A percentile compares a stretch with the other conserved stretches of the same genome.
phyloP scores from a whole-genome alignment of 768 basidiomycete species.

The Cyclocybe cylindracea region DNA sequence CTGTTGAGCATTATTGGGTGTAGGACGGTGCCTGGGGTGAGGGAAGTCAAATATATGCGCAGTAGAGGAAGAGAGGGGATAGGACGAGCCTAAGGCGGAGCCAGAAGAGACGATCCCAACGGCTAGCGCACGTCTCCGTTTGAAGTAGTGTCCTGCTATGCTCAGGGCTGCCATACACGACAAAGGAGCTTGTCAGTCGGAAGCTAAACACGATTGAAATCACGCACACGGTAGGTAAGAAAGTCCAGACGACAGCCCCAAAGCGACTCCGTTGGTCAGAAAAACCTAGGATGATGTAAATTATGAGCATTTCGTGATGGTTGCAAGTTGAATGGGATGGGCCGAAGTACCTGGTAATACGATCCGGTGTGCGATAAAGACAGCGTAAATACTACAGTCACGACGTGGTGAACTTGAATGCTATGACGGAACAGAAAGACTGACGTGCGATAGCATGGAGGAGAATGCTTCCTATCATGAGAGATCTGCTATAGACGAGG shows the following conservation, averaged over 20 bases:
- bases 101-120: conserved; percentile 48
- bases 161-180: conserved; percentile 35
- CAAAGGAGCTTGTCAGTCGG: background rate
- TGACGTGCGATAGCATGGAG: conserved; percentile 28
- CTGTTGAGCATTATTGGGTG: conserved; percentile 62
- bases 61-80: no score
- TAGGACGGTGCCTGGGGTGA: conserved; percentile 42
- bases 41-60: no score
- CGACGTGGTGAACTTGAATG: background rate
- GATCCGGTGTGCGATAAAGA: conserved; percentile 32
- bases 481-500: conserved; percentile 13
- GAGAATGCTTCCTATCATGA: conserved; percentile 20
- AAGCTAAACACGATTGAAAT: background rate
- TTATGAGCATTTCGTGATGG: background rate
- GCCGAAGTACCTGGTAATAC: conserved; percentile 33
- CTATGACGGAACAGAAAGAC: background rate
- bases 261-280: conserved; percentile 48
- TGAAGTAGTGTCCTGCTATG: conserved; percentile 56
- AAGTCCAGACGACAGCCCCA: conserved; percentile 50
- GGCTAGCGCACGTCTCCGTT: conserved; percentile 44
- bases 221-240: conserved; percentile 40
- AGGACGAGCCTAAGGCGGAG: conserved; percentile 27
- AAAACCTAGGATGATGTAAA: conserved; percentile 39
- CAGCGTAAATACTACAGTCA: conserved; percentile 30
- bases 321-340: background rate